phyloP scores from a whole-genome alignment of 1,284 basidiomycete species.

The Trametes pubescens region DNA sequence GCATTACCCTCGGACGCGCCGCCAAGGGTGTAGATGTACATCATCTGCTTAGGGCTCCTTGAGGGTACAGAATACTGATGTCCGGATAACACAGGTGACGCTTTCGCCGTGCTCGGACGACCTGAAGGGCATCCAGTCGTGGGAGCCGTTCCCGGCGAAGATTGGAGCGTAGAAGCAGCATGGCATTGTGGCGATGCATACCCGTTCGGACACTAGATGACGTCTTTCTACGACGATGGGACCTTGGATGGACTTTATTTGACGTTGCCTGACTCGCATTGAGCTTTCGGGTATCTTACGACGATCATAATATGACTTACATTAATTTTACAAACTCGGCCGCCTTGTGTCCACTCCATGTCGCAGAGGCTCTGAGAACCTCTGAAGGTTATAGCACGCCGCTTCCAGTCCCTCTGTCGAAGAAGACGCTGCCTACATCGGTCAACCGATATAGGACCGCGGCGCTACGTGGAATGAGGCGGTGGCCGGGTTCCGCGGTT shows the following conservation, averaged over 20 bases:
- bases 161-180: not conserved
- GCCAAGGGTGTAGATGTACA: conserved; percentile 15
- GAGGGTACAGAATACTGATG: not conserved
- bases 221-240: not conserved
- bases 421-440: conserved; percentile 69
- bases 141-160: conserved; percentile 15
- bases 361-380: not conserved
- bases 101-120: conserved; percentile 15
- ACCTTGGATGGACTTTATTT: not conserved
- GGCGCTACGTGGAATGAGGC: conserved; percentile 55
- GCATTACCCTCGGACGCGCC: conserved; percentile 24
- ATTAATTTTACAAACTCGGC: not conserved
- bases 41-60: not conserved
- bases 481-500: conserved; percentile 46
- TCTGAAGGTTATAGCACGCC: conserved; percentile 57
- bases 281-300: not conserved
- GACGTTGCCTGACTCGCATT: not conserved
- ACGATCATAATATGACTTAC: not conserved
- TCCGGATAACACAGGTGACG: conserved; percentile 7
- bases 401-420: conserved; percentile 72
- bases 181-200: not conserved
- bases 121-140: conserved; percentile 14
- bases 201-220: not conserved
- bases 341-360: not conserved
- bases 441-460: conserved; percentile 76